Evolutionary conservation across 805 yeast genomes (phyloP), one percentile per base, ranked within the genome.

Genomic region (Suhomyces kilbournensis): DNA sequence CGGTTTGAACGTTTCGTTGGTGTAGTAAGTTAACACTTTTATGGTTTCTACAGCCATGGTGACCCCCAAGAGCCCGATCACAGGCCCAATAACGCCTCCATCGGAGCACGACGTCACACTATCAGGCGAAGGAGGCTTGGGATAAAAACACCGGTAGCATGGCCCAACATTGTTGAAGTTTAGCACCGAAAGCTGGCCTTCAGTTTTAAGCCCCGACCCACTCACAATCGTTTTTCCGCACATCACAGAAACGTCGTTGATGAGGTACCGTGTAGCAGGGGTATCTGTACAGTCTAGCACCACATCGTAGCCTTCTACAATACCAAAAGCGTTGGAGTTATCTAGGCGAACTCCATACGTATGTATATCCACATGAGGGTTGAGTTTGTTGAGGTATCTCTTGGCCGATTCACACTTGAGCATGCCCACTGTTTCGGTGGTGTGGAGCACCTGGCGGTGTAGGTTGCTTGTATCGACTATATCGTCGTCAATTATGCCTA

Each of bases 201-300:
- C 98, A 0, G 96, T 79, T 59, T 86, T 85, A 49, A 94, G 75
- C 0, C 98, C 98, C 0, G 97, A 88, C 0, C 96, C 99, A 15
- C 97, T 89, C 1, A 94, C 85, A 0, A 94, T 78, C 0, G 97
- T 85, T 53, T 82, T 83, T 0, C 83, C 81, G 1, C 80, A 65
- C 0, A 85, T 58, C 0, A 90, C 96, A 10, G 91, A 84, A 1
- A 85, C 87, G 67, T 94, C 99, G 51, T 90, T 88, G 32, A 94
- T 82, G 54, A 94, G 76, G 65, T 94, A 94, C 57, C 99, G 74
- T 0, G 96, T 84, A 43, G 83, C 80, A 10, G 98, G 98, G 1
- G 93, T 84, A 69, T 94, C 99, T 0, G 99, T 93, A 63, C 99
- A 96, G 68, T 94, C 99, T 19, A 94, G 71, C 3, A 94, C 82